Conservation (phyloP, 305 asterid species). For the Solanum hybrid region DNA sequence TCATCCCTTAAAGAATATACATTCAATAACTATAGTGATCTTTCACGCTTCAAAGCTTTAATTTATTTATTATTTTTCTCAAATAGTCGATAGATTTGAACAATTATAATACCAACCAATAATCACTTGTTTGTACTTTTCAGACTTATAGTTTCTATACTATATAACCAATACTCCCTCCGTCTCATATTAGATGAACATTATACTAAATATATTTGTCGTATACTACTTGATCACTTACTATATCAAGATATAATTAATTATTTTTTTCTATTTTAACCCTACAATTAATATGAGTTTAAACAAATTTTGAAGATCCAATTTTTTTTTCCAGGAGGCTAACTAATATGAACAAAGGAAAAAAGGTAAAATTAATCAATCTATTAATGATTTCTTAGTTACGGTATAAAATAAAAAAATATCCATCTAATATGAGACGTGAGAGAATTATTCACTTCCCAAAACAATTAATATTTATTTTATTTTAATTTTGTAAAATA, state of each 20-base stretch:
- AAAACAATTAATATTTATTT: not conserved
- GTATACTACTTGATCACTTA: not conserved
- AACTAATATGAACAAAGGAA: not conserved
- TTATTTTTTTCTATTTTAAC: not conserved
- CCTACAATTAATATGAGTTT: not conserved
- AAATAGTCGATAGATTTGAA: not conserved
- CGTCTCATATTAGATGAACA: not conserved
- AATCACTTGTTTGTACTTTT: not conserved
- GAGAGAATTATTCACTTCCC: not conserved
- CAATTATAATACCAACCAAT: not conserved
- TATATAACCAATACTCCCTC: not conserved
- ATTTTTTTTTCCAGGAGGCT: not conserved
- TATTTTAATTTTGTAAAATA: not conserved
- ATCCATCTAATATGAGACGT: not conserved
- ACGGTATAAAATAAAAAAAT: too few species aligned
- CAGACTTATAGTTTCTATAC: not conserved
- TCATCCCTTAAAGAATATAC: not conserved
- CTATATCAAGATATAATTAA: not conserved
- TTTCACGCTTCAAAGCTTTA: not conserved
- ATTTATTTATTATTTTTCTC: too few species aligned
- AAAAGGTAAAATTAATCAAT: too few species aligned
- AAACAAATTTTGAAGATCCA: not conserved
- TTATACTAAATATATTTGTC: not conserved
- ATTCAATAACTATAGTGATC: not conserved
- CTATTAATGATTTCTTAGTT: not conserved